Conservation (phyloP, 75 land plant genomes). For the Pinus albicaulis region DNA sequence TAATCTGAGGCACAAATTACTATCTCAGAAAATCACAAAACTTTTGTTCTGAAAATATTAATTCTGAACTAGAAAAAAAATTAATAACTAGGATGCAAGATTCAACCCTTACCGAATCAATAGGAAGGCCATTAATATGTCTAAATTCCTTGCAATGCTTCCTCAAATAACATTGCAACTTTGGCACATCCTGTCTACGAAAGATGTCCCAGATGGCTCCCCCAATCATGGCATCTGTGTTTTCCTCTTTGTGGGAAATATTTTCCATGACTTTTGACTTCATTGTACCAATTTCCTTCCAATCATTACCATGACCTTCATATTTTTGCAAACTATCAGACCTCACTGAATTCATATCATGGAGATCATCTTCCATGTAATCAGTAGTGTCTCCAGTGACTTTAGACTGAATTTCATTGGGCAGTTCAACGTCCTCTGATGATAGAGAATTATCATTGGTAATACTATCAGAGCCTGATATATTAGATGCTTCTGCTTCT, state of each 20-base stretch:
- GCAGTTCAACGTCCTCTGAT: neutral
- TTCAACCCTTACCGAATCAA: slow-evolving; percentile 30
- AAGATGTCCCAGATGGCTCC: slow-evolving; percentile 76
- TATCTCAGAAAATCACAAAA: neutral
- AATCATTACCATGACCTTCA: neutral
- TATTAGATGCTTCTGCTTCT: slow-evolving; percentile 3
- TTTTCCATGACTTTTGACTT: neutral
- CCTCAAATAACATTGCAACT: slow-evolving; percentile 42
- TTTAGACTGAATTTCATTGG: too few species aligned
- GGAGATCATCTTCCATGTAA: neutral
- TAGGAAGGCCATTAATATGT: slow-evolving; percentile 6
- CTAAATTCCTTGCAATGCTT: slow-evolving; percentile 42
- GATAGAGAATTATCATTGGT: neutral
- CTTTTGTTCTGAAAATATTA: neutral
- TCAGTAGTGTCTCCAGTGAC: neutral
- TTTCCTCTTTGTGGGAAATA: neutral
- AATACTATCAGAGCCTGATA: neutral
- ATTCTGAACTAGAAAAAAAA: neutral
- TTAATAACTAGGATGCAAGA: neutral
- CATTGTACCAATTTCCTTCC: slow-evolving; percentile 1
- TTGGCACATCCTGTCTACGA: slow-evolving; percentile 68
- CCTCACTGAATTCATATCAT: neutral
- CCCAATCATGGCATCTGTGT: slow-evolving; percentile 7
- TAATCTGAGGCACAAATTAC: slow-evolving; percentile 23
- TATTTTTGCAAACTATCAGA: neutral